Percentiles rank a stretch among this genome's conserved stretches.
These are phyloP conservation scores for Vitis hybrid DNA, from an alignment of 177 flowering plant genomes.

Conservation along the genomic window DNA sequence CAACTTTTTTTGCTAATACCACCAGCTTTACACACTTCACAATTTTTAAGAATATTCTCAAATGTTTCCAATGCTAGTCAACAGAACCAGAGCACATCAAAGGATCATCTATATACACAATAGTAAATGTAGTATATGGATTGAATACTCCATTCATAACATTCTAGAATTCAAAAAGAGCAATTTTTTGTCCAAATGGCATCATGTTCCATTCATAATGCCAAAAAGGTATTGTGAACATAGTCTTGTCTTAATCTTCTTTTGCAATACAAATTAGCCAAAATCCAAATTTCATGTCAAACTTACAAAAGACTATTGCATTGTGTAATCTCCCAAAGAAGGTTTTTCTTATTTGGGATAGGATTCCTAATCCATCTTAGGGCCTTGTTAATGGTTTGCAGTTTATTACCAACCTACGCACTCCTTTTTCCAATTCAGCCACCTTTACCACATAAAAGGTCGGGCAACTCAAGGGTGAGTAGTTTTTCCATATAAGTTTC, in stretches of 20 bases:
- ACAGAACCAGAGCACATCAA: background rate
- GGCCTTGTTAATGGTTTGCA: background rate
- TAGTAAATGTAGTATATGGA: background rate
- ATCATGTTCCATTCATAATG: constrained; percentile 1
- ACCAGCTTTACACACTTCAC: background rate
- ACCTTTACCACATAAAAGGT: background rate
- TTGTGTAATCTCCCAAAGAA: background rate
- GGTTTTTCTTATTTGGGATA: background rate
- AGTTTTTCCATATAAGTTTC: background rate
- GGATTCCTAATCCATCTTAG: constrained; percentile 6
- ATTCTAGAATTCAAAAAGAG: background rate
- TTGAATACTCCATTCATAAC: background rate
- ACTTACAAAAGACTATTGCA: background rate
- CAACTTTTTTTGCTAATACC: background rate
- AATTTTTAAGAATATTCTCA: background rate
- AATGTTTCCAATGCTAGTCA: constrained; percentile 8
- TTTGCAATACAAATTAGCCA: background rate
- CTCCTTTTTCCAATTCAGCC: background rate
- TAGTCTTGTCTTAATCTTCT: background rate
- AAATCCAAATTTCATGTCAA: background rate
- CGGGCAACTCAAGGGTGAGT: background rate
- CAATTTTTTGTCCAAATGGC: background rate
- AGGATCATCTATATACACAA: constrained; percentile 10
- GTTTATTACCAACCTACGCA: background rate
- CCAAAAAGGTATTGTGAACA: background rate